Base-by-base conservation (phyloP, 208 protist genomes). In the Leishmania guyanensis region DNA sequence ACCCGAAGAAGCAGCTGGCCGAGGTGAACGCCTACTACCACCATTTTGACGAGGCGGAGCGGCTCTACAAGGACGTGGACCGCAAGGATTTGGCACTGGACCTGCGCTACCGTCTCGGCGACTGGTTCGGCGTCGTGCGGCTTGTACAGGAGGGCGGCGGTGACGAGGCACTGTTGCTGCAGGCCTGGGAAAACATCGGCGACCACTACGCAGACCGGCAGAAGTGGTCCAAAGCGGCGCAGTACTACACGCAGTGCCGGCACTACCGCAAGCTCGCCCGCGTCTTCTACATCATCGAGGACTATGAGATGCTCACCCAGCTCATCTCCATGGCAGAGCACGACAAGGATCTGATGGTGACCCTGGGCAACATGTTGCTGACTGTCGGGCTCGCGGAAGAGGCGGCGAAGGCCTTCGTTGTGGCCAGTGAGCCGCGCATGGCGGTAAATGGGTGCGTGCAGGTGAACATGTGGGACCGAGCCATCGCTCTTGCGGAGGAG, bases 21-120 rank as follows among this genome's bases (percentile, higher is more conserved):
- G 98, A 99, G 89, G 93, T 99, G n/a, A 88, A 94, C 78, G 91
- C 97, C 22, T 99, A 99, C 90, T 99, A 99, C 86, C 78, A 91
- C 66, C 86, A 90, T 73, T 99, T 99, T 84, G 98, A 99, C 70
- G 97, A 99, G 87, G 98, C 99, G 12, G 97, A 99, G 87, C 84
- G 90, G 60, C 91, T 99, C 17, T 99, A 99, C 91, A 91, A 92
- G 72, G 91, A 98, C 5, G 97, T 99, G 73, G 98, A 99, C 84
- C 93, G 98, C 76, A 97, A 97, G 75, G 98, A 99, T 83, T 90
- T 99, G 22, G 98, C 98, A 16, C 90, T 99, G 69, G 91, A 99
- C 51, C 84, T 99, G 74, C 94, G 97, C 72, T 89, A 94, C 75
- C 87, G 90, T 39, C 85, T 99, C 3, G 98, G 98, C 26, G 98